phyloP scores from a whole-genome alignment of 345 rosid genomes.

The Ricinus communis region DNA sequence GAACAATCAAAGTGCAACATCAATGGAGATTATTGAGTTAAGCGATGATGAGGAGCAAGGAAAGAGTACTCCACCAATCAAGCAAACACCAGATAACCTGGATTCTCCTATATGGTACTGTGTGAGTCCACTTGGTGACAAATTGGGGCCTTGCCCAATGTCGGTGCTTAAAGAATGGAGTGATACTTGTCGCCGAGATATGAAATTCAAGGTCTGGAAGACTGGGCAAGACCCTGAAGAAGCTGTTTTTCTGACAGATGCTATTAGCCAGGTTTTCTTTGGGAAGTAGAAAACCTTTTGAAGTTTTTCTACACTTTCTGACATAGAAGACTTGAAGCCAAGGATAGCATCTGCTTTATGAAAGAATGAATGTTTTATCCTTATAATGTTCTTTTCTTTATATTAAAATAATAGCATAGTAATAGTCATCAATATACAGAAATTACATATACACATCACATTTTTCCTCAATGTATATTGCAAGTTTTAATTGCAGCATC shows the following conservation, averaged over 20 bases:
- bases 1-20: background rate
- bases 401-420: too few species aligned
- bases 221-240: constrained; percentile 23
- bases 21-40: background rate
- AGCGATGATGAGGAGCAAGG: constrained; percentile 22
- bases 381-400: too few species aligned
- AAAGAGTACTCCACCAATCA: background rate
- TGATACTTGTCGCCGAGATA: background rate
- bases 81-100: background rate
- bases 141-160: constrained; percentile 22
- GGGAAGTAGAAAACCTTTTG: background rate
- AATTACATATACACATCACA: too few species aligned
- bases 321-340: background rate
- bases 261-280: background rate
- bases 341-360: too few species aligned
- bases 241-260: constrained; percentile 21
- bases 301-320: too few species aligned
- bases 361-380: too few species aligned
- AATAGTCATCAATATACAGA: too few species aligned
- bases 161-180: constrained; percentile 24
- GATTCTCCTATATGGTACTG: constrained; percentile 10
- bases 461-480: too few species aligned
- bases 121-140: constrained; percentile 8
- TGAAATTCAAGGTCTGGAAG: constrained; percentile 21
- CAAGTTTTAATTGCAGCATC: background rate